These are phyloP conservation scores for Neurospora sp. DNA, from an alignment of 495 filamentous ascomycete genomes.

Conservation along the genomic window DNA sequence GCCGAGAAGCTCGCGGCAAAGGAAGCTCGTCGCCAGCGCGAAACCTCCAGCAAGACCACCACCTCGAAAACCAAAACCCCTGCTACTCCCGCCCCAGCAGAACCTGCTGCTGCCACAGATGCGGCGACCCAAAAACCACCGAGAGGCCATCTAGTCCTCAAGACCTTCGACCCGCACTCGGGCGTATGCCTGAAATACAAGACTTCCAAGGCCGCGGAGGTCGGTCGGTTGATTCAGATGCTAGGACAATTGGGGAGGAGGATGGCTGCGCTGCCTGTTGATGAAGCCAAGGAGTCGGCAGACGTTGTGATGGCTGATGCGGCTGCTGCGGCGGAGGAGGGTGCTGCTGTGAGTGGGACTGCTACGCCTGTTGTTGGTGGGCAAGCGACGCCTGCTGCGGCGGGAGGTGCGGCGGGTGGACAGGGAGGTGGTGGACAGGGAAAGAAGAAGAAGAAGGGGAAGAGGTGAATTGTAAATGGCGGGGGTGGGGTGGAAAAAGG, in stretches of 20 bases:
- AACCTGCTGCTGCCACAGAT: constrained; percentile 12
- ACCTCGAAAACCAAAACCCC: background rate
- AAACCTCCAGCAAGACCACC: constrained; percentile 2
- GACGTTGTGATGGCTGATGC: constrained; percentile 10
- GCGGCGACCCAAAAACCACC: constrained; percentile 11
- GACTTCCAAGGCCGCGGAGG: constrained; percentile 85
- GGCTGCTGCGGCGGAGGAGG: background rate
- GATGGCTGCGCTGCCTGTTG: constrained; percentile 48
- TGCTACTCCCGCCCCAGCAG: background rate
- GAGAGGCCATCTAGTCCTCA: constrained; percentile 64
- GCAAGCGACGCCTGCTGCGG: constrained; percentile 23
- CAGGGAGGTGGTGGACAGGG: constrained; percentile 40
- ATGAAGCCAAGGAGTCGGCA: constrained; percentile 20
- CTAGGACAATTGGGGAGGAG: constrained; percentile 56
- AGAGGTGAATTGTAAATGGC: constrained; percentile 27
- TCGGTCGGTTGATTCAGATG: constrained; percentile 65
- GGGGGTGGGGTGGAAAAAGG: background rate
- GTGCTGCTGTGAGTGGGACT: background rate
- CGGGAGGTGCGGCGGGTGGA: constrained; percentile 28
- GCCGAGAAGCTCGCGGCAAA: constrained; percentile 9
- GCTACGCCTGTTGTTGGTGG: background rate
- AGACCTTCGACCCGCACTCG: constrained; percentile 77
- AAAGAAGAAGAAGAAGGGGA: constrained; percentile 50
- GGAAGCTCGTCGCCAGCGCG: background rate
- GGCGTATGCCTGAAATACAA: constrained; percentile 82